Conservation (phyloP, 371 early-diverging fungal species). For the Zychaea mexicana region DNA sequence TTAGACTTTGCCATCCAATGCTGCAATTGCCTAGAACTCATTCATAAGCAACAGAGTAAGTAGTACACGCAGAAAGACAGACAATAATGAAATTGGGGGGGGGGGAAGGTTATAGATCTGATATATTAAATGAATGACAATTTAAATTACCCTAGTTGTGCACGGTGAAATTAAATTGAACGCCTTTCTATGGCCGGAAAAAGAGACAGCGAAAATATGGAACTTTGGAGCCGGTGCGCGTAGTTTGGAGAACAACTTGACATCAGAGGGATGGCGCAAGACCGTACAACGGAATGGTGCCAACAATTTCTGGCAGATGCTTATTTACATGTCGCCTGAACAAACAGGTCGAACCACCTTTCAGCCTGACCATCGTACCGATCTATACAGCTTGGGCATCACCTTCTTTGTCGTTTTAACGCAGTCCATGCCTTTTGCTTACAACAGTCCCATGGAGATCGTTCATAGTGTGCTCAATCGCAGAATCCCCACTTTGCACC, state of each 20-base stretch:
- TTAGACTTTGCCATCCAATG: conserved; percentile 48
- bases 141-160: conserved; percentile 31
- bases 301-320: conserved; percentile 34
- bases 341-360: conserved; percentile 64
- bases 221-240: conserved; percentile 48
- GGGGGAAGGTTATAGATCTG: too few relatives aligned
- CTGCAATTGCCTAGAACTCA: conserved; percentile 47
- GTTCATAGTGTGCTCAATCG: conserved; percentile 56
- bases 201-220: conserved; percentile 40
- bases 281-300: conserved; percentile 35
- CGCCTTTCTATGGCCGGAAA: conserved; percentile 44
- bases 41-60: conserved; percentile 49
- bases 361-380: conserved; percentile 63
- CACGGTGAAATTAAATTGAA: conserved; percentile 49
- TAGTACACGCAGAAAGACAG: not conserved
- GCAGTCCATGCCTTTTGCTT: conserved; percentile 49
- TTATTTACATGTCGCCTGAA: conserved; percentile 56
- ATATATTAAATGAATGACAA: too few relatives aligned
- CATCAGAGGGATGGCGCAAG: conserved; percentile 52
- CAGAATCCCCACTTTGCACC: conserved; percentile 47
- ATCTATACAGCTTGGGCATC: conserved; percentile 61
- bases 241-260: conserved; percentile 42
- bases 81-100: too few relatives aligned
- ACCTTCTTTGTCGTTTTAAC: conserved; percentile 54
- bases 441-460: conserved; percentile 60